phyloP scores from a whole-genome alignment of 371 early-diverging fungal genomes.

The Rhizopus delemar region DNA sequence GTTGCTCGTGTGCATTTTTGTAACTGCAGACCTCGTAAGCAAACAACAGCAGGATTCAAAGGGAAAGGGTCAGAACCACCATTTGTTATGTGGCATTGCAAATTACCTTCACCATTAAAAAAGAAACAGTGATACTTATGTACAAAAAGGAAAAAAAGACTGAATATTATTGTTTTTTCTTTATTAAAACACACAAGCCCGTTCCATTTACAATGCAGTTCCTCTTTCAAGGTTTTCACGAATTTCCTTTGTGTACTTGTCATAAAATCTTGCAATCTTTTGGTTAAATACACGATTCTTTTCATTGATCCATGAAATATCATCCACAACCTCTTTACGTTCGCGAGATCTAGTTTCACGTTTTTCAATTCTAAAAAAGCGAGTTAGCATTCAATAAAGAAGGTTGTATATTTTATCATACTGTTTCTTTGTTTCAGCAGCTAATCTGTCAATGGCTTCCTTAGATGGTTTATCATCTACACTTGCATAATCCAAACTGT shows the following conservation, averaged over 20 bases:
- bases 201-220: constrained; percentile 62
- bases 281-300: constrained; percentile 94
- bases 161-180: neutral
- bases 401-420: constrained; percentile 32
- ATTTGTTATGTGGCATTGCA: constrained; percentile 54
- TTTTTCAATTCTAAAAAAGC: constrained; percentile 55
- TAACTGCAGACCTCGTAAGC: constrained; percentile 48
- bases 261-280: constrained; percentile 91
- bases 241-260: constrained; percentile 92
- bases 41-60: constrained; percentile 46
- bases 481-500: constrained; percentile 69
- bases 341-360: constrained; percentile 73
- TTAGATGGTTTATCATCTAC: constrained; percentile 62
- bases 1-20: constrained; percentile 26
- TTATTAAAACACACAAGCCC: constrained; percentile 1
- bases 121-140: constrained; percentile 11
- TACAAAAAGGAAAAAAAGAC: too few relatives aligned
- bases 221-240: constrained; percentile 88
- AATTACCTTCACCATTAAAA: constrained; percentile 37
- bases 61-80: constrained; percentile 56
- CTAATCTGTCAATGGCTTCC: constrained; percentile 75
- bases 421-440: constrained; percentile 77
- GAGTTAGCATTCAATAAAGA: constrained; percentile 11
- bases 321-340: constrained; percentile 76
- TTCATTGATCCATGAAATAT: constrained; percentile 95